Percentiles rank a stretch among this genome's conserved stretches.
phyloP scores from a whole-genome alignment of 805 yeast genomes.

The Saccharomyces paradoxus region DNA sequence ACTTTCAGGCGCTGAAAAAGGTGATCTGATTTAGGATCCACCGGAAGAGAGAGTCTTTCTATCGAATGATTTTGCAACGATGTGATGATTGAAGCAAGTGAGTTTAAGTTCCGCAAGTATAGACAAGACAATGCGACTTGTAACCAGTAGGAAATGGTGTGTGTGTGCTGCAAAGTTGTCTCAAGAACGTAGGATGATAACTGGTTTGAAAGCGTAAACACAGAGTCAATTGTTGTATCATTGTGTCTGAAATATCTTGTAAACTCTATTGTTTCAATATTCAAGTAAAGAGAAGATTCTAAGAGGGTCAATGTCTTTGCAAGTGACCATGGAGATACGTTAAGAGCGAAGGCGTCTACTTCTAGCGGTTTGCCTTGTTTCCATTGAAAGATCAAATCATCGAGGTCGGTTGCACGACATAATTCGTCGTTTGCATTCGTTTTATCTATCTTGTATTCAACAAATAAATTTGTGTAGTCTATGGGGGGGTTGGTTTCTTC shows the following conservation, averaged over 20 bases:
- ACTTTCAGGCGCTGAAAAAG: slow-evolving; percentile 56
- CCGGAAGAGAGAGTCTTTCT: slow-evolving; percentile 46
- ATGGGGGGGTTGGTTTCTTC: slow-evolving; percentile 17
- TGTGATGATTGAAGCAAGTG: slow-evolving; percentile 71
- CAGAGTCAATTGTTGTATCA: slow-evolving; percentile 50
- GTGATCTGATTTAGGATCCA: slow-evolving; percentile 53
- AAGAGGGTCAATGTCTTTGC: slow-evolving; percentile 71
- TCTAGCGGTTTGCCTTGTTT: background rate
- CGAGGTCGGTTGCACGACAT: slow-evolving; percentile 7
- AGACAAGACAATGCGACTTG: slow-evolving; percentile 65
- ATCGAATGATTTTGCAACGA: slow-evolving; percentile 65
- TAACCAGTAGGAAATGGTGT: slow-evolving; percentile 50
- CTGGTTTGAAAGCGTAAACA: slow-evolving; percentile 61
- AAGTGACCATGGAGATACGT: slow-evolving; percentile 61
- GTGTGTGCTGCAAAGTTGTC: slow-evolving; percentile 48
- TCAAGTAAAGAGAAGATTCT: slow-evolving; percentile 58
- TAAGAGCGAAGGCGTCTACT: slow-evolving; percentile 10
- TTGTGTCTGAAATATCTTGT: slow-evolving; percentile 55
- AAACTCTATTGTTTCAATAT: slow-evolving; percentile 57
- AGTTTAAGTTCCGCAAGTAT: slow-evolving; percentile 67
- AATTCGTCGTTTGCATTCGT: background rate
- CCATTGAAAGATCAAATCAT: slow-evolving; percentile 12
- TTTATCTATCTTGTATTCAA: background rate
- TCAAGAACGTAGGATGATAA: slow-evolving; percentile 68
- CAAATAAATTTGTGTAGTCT: background rate